Base-by-base conservation (phyloP, 768 basidiomycete species). In the Phaffia tasmanica region DNA sequence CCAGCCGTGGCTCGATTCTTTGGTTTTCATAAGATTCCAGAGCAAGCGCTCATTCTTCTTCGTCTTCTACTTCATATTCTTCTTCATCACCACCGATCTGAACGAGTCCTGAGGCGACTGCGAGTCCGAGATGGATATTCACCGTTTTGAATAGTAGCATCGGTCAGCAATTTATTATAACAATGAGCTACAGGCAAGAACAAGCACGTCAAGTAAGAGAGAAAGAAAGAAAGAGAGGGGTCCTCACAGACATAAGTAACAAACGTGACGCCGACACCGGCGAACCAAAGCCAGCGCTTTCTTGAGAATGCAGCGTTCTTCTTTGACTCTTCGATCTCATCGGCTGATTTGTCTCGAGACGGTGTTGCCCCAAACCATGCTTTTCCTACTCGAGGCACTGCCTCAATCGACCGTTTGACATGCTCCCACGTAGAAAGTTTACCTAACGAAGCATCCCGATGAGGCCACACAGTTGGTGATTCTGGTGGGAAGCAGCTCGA, bases 401-500 rank as follows among this genome's bases (percentile, higher is more conserved):
- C 57, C 8, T 48, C 25, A 7, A 65, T 3, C 18, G 64, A 56
- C 23, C 64, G 49, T 9, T n/a, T 23, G 19, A 58, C 42, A 30
- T 58, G 56, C 48, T 49, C 23, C 56, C 47, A 48, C 11, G 48
- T 29, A 6, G 56, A 29, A 8, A 47, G 48, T 32, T 62, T 62
- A 18, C 29, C 30, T 8, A 46, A 58, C 53, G 27, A 9, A 14
- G 54, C 50, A 35, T 46, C 51, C 48, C 62, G 62, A 16, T 23
- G 18, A 2, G 67, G 67, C 67, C 67, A 68, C 18, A 51, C 25
- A 19, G 32, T 50, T 1, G 42, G 55, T 23, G 55, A 56, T 23
- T 64, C 67, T 2, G 67, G 67, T 29, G 67, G 67, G 67, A 68
- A 68, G 32, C 62, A 68, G 5, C 63, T 48, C 47, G 48, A 49